phyloP scores from a whole-genome alignment of 306 rosid species.

The Castanea crenata region DNA sequence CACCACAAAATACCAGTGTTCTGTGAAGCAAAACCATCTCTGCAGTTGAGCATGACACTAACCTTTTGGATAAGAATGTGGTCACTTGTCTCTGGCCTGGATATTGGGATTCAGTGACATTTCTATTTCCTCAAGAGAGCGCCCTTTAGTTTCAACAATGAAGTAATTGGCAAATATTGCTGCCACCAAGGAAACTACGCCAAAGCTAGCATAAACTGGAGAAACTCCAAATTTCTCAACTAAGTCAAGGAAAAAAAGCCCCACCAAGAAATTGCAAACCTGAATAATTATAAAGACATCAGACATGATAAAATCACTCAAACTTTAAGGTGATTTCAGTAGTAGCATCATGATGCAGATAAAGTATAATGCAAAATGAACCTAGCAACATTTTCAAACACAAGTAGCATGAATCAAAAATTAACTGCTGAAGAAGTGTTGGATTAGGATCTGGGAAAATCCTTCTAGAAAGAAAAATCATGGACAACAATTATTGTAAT shows the following conservation, averaged over 20 bases:
- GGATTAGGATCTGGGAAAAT: background rate
- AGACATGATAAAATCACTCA: background rate
- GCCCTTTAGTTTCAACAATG: conserved; percentile 76
- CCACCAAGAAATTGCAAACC: conserved; percentile 89
- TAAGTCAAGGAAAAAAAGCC: conserved; percentile 76
- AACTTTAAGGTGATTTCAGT: background rate
- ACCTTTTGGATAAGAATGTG: background rate
- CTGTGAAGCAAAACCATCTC: background rate
- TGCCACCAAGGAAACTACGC: conserved; percentile 66
- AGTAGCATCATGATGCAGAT: background rate
- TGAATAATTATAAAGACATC: conserved; percentile 17
- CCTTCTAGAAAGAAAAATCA: background rate
- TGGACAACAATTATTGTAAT: background rate
- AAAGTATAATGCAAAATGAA: background rate
- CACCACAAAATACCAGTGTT: background rate
- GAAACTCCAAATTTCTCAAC: conserved; percentile 82
- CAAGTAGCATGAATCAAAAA: background rate
- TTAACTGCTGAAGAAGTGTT: background rate
- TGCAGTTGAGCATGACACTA: background rate
- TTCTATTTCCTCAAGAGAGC: conserved; percentile 90
- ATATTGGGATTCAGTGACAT: conserved; percentile 47
- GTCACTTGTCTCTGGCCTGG: conserved; percentile 34
- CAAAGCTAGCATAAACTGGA: conserved; percentile 75
- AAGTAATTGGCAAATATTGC: conserved; percentile 66
- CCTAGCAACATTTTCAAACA: background rate